Evolutionary conservation across 306 rosid species (phyloP).

Genomic region (Ziziphus jujuba): DNA sequence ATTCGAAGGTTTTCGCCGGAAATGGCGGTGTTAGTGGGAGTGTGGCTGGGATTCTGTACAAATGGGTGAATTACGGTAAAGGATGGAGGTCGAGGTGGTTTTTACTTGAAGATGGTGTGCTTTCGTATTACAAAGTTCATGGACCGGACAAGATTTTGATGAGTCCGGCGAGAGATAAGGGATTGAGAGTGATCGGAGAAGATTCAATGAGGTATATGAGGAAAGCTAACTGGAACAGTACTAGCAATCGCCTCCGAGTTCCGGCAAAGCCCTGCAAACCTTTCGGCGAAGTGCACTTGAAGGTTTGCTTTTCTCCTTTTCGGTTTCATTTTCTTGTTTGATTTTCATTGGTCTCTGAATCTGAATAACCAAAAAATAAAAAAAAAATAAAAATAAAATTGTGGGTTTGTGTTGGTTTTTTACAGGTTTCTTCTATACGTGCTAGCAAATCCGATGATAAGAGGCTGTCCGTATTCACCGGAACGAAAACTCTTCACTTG

Average conservation of each 20-base stretch:
- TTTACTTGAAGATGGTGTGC: conserved; percentile 90
- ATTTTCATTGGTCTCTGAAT: conserved; percentile 9
- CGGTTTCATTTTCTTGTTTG: neutral
- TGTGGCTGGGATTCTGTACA: conserved; percentile 85
- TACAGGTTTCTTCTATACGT: conserved; percentile 93
- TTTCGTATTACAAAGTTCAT: conserved; percentile 93
- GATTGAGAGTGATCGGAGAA: conserved; percentile 83
- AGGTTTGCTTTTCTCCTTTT: conserved; percentile 64
- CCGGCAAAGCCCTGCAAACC: conserved; percentile 70
- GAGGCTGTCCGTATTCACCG: conserved; percentile 90
- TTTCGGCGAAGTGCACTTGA: conserved; percentile 92
- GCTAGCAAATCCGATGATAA: conserved; percentile 97
- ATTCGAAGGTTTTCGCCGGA: conserved; percentile 53
- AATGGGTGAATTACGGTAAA: conserved; percentile 98
- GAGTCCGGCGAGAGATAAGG: conserved; percentile 79
- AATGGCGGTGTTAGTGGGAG: conserved; percentile 53
- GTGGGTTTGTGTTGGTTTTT: conserved; percentile 5
- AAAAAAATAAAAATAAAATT: no score
- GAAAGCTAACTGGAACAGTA: conserved; percentile 70
- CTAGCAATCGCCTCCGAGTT: conserved; percentile 39
- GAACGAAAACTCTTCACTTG: conserved; percentile 94
- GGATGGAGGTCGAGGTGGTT: conserved; percentile 99
- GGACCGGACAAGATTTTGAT: conserved; percentile 93
- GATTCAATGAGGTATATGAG: conserved; percentile 66
- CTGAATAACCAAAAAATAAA: no score